Percentiles rank a stretch among this genome's conserved stretches.
Evolutionary conservation across 768 basidiomycete genomes (phyloP).

Genomic region (Crepidotus variabilis): DNA sequence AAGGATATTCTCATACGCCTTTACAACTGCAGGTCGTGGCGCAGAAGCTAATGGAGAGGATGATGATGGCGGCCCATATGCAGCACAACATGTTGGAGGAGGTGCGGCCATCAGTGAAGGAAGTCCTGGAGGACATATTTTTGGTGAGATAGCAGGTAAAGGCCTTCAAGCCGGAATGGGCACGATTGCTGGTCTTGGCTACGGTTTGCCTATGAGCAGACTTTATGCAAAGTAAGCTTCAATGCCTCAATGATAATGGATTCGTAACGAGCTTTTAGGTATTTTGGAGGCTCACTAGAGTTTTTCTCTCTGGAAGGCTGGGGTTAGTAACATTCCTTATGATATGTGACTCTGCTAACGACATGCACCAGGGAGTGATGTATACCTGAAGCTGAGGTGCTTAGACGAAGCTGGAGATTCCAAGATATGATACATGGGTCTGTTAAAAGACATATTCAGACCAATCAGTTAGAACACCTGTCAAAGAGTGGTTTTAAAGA

Average conservation of each 20-base stretch:
- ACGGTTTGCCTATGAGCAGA: slow-evolving; percentile 80
- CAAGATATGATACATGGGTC: slow-evolving; percentile 25
- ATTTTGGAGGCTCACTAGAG: slow-evolving; percentile 85
- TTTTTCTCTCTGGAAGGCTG: slow-evolving; percentile 80
- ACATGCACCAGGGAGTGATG: slow-evolving; percentile 37
- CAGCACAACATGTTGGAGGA: slow-evolving; percentile 75
- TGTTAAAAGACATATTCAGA: slow-evolving; percentile 3
- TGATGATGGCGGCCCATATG: slow-evolving; percentile 67
- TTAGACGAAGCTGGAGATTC: slow-evolving; percentile 47
- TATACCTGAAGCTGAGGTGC: slow-evolving; percentile 46
- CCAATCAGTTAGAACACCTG: background rate
- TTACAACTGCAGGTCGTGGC: slow-evolving; percentile 73
- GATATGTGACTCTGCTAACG: slow-evolving; percentile 6
- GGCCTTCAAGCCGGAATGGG: slow-evolving; percentile 79
- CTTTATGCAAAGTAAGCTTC: slow-evolving; percentile 56
- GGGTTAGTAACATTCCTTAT: slow-evolving; percentile 44
- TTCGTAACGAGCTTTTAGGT: slow-evolving; percentile 32
- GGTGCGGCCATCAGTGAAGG: slow-evolving; percentile 50
- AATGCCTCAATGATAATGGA: slow-evolving; percentile 1
- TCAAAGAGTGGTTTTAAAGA: slow-evolving; percentile 2
- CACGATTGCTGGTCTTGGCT: slow-evolving; percentile 88
- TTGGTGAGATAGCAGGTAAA: slow-evolving; percentile 74
- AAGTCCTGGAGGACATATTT: slow-evolving; percentile 50
- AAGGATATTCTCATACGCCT: slow-evolving; percentile 87
- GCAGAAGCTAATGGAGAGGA: slow-evolving; percentile 31